phyloP scores from a whole-genome alignment of 768 basidiomycete genomes.

The Lactarius trivialis region DNA sequence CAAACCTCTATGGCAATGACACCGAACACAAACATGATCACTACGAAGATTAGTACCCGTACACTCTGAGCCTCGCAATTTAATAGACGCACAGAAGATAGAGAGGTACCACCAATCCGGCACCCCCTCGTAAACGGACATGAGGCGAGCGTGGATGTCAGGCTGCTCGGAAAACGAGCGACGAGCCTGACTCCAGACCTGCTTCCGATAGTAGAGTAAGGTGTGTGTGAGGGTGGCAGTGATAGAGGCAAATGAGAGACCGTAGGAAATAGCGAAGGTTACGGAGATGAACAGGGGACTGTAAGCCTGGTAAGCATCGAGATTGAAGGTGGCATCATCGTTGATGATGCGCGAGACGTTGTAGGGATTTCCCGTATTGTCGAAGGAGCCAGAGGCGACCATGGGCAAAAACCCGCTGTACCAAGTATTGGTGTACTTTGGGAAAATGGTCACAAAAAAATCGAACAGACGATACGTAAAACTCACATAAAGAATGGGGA shows the following conservation, averaged over 20 bases:
- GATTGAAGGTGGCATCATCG: conserved; percentile 47
- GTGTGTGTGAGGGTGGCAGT: conserved; percentile 71
- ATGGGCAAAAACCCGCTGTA: conserved; percentile 5
- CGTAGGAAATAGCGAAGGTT: conserved; percentile 76
- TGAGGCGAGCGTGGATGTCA: conserved; percentile 81
- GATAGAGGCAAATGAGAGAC: conserved; percentile 73
- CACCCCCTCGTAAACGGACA: conserved; percentile 69
- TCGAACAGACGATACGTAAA: neutral
- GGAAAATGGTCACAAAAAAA: neutral
- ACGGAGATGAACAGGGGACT: conserved; percentile 56
- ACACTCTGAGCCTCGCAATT: neutral
- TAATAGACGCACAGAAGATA: conserved; percentile 38
- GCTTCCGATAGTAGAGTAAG: conserved; percentile 67
- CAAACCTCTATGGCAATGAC: conserved; percentile 63
- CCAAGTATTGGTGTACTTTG: conserved; percentile 57
- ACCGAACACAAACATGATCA: conserved; percentile 61
- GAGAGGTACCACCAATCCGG: conserved; percentile 66
- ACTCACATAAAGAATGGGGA: conserved; percentile 37
- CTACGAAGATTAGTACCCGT: neutral
- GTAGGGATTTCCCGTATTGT: conserved; percentile 63
- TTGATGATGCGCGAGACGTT: conserved; percentile 53
- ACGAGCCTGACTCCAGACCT: conserved; percentile 66
- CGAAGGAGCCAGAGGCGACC: conserved; percentile 46
- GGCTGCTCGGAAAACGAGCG: conserved; percentile 72
- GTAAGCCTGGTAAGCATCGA: conserved; percentile 48